Percentiles rank a stretch among this genome's conserved stretches.
These are phyloP conservation scores for Ambrosiella cleistominuta DNA, from an alignment of 2,329 filamentous ascomycete genomes.

Conservation along the genomic window DNA sequence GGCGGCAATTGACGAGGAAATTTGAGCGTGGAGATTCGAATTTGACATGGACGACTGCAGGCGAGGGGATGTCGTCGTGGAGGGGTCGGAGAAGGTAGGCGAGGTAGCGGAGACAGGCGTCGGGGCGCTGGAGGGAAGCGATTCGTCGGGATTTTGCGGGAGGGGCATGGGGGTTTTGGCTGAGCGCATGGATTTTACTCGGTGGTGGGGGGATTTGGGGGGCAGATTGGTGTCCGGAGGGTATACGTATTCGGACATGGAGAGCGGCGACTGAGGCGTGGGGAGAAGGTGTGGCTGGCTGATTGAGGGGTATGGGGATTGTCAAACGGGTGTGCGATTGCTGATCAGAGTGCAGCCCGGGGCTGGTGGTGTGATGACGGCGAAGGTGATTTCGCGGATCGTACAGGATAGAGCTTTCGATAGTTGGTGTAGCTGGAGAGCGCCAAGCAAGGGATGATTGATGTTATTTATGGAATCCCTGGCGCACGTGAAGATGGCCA, in stretches of 20 bases:
- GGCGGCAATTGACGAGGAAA: constrained; percentile 20
- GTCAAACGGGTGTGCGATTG: neutral
- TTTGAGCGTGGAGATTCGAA: constrained; percentile 5
- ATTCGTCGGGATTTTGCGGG: neutral
- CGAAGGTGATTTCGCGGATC: too few relatives aligned
- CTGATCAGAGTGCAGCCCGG: neutral
- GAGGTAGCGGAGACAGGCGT: neutral
- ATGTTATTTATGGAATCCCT: neutral
- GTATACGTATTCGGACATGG: constrained; percentile 5
- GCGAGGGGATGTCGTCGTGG: neutral
- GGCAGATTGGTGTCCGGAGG: neutral
- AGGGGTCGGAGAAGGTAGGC: neutral
- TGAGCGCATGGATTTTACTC: constrained; percentile 10
- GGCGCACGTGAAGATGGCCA: neutral
- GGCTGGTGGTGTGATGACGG: too few relatives aligned
- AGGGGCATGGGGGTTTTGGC: neutral
- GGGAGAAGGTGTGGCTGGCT: neutral
- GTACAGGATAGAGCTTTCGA: too few relatives aligned
- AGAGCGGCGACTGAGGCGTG: neutral
- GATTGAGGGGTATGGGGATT: neutral
- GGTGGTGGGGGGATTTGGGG: constrained; percentile 2
- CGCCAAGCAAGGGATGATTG: too few relatives aligned
- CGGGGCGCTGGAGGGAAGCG: neutral
- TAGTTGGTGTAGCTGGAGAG: too few relatives aligned
- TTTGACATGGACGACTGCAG: constrained; percentile 2